Evolutionary conservation across 2,329 filamentous ascomycete species (phyloP).

Genomic region (Esteya vermicola): DNA sequence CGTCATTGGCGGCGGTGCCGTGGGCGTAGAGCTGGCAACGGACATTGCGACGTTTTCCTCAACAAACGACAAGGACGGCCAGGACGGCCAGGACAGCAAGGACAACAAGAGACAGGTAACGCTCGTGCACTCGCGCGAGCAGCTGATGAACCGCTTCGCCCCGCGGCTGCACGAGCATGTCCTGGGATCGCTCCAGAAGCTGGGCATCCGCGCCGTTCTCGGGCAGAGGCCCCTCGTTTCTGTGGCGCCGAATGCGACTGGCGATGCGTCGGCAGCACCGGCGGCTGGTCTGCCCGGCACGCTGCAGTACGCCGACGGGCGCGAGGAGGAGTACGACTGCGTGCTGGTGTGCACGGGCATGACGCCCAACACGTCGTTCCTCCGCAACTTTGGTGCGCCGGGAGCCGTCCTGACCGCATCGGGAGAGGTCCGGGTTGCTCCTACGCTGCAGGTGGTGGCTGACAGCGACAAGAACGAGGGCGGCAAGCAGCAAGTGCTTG

Average conservation of each 20-base stretch:
- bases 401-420: constrained; percentile 27
- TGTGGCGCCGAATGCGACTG: constrained; percentile 16
- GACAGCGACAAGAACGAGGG: constrained; percentile 9
- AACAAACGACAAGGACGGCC: constrained; percentile 18
- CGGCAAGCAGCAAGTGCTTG: too few relatives aligned
- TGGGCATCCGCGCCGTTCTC: constrained; percentile 37
- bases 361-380: constrained; percentile 35
- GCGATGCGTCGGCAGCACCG: constrained; percentile 1
- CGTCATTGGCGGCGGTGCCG: constrained; percentile 44
- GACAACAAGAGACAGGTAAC: constrained; percentile 44
- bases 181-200: constrained; percentile 26
- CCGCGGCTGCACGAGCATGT: constrained; percentile 7
- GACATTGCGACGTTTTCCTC: constrained; percentile 33
- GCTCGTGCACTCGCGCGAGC: constrained; percentile 40
- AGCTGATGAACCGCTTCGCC: constrained; percentile 29
- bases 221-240: constrained; percentile 30
- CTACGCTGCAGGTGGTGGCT: constrained; percentile 41
- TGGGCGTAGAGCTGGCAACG: constrained; percentile 45
- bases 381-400: constrained; percentile 28
- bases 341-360: constrained; percentile 47
- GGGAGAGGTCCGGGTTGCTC: constrained; percentile 37
- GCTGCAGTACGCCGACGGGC: constrained; percentile 24
- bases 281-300: constrained; percentile 24
- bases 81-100: too few relatives aligned
- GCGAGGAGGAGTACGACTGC: constrained; percentile 23